These are phyloP conservation scores for Lachnellula suecica DNA, from an alignment of 2,329 filamentous ascomycete species.

Conservation along the genomic window DNA sequence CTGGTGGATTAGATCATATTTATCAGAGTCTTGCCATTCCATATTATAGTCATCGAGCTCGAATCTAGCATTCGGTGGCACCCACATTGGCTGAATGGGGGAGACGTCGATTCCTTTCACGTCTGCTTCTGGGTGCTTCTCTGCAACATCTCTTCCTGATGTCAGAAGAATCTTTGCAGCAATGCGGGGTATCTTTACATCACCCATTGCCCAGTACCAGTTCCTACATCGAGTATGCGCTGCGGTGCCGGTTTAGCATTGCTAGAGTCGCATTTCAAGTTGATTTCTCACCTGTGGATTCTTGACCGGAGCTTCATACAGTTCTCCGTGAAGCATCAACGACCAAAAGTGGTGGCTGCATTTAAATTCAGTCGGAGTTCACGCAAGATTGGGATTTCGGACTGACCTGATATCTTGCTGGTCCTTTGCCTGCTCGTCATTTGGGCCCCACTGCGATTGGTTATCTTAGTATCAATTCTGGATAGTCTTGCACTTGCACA, in stretches of 20 bases:
- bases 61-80: constrained; percentile 61
- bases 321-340: constrained; percentile 36
- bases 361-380: not conserved
- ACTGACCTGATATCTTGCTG: constrained; percentile 20
- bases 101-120: constrained; percentile 55
- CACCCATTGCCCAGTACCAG: constrained; percentile 21
- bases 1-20: constrained; percentile 33
- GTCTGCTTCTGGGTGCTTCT: constrained; percentile 42
- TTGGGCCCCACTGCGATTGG: constrained; percentile 12
- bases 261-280: too few relatives aligned
- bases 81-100: constrained; percentile 54
- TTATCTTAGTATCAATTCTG: not conserved
- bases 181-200: constrained; percentile 9
- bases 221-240: constrained; percentile 21
- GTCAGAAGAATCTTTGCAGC: not conserved
- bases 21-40: constrained; percentile 30
- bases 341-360: constrained; percentile 37
- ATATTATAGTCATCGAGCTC: constrained; percentile 61
- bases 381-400: not conserved
- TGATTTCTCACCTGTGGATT: constrained; percentile 29
- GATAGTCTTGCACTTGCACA: not conserved
- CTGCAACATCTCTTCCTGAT: constrained; percentile 41
- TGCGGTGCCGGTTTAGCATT: not conserved
- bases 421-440: constrained; percentile 19
- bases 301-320: constrained; percentile 41